Base-by-base conservation (phyloP, 768 basidiomycete species). In the Cantharellus cinnabarinus region DNA sequence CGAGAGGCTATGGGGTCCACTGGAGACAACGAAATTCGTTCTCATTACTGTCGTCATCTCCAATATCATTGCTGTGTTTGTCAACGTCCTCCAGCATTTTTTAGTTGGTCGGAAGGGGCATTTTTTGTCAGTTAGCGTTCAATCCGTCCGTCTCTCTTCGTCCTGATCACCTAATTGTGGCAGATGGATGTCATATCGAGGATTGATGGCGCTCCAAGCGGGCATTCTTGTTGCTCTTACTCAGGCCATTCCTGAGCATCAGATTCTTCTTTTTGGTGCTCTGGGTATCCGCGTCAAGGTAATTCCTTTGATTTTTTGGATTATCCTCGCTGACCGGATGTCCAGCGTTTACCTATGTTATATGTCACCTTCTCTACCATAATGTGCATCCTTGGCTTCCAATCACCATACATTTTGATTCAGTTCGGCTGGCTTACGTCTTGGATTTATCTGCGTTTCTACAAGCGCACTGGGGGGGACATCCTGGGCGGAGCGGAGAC, bases 401-500 rank as follows among this genome's bases (percentile, higher is more conserved):
- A 90, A 68, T 83, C 81, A 60, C 90, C 89, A 14, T 94, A 81
- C 74, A 89, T 93, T 56, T 72, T 91, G 66, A 91, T 98, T 63
- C 95, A 99, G 67, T 99, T 97, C 68, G 95, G 94, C n/a, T 99
- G 94, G 90, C 84, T 95, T 59, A 86, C 91, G 4, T 79, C 85
- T 40, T 99, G 90, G 86, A 76, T 88, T 58, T 99, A 95, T 71
- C 78, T 99, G 41, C 82, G 95, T 42, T 98, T 99, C 75, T 90
- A 97, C 76, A 98, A 98, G 73, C 82, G 85, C 69, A 85, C 84
- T 66, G 72, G 77, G 3, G 75, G 74, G 41, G 86, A 89, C n/a
- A 42, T 57, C 56, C 67, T 79, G 41, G 78, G 76, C 53, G 83
- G 84, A 3, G 72, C 72, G 3, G 78, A 80, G 3, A 71, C 73